phyloP scores from a whole-genome alignment of 2,329 filamentous ascomycete species.

The Diplocarpon mali region DNA sequence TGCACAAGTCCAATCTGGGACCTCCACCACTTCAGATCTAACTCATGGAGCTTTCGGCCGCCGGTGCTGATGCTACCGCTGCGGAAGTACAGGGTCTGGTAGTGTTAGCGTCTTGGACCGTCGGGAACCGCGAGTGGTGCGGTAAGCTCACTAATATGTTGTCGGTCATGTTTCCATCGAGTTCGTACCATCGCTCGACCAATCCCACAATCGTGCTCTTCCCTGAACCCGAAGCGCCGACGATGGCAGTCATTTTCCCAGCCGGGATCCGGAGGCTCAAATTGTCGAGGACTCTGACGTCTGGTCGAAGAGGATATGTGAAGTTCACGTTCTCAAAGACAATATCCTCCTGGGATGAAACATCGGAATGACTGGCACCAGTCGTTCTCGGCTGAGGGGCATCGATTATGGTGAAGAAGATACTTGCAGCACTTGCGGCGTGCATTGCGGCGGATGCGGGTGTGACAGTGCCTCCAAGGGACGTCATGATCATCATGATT shows the following conservation, averaged over 20 bases:
- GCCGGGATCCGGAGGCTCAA: slow-evolving; percentile 24
- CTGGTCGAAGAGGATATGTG: slow-evolving; percentile 57
- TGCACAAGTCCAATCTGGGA: slow-evolving; percentile 54
- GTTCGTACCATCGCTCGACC: slow-evolving; percentile 61
- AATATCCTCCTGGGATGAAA: slow-evolving; percentile 43
- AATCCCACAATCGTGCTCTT: slow-evolving; percentile 67
- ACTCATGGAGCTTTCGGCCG: slow-evolving; percentile 40
- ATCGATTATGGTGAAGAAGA: slow-evolving; percentile 30
- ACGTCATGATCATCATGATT: slow-evolving; percentile 12
- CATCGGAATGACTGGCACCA: slow-evolving; percentile 36
- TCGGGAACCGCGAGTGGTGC: not conserved
- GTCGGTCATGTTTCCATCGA: slow-evolving; percentile 30
- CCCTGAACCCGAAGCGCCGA: slow-evolving; percentile 61
- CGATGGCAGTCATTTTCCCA: slow-evolving; percentile 63
- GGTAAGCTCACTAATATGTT: slow-evolving; percentile 16
- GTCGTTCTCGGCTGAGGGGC: slow-evolving; percentile 29
- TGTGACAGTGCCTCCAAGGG: slow-evolving; percentile 42
- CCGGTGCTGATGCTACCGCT: slow-evolving; percentile 42
- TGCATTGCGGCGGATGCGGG: slow-evolving; percentile 28
- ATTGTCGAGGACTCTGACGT: slow-evolving; percentile 51
- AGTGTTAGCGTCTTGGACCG: not conserved
- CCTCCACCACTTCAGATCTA: slow-evolving; percentile 52
- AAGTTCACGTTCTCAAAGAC: slow-evolving; percentile 57
- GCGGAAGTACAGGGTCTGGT: slow-evolving; percentile 17
- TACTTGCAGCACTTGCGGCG: slow-evolving; percentile 30